These are phyloP conservation scores for Nothopassalora personata DNA, from an alignment of 2,329 filamentous ascomycete genomes.

Conservation along the genomic window DNA sequence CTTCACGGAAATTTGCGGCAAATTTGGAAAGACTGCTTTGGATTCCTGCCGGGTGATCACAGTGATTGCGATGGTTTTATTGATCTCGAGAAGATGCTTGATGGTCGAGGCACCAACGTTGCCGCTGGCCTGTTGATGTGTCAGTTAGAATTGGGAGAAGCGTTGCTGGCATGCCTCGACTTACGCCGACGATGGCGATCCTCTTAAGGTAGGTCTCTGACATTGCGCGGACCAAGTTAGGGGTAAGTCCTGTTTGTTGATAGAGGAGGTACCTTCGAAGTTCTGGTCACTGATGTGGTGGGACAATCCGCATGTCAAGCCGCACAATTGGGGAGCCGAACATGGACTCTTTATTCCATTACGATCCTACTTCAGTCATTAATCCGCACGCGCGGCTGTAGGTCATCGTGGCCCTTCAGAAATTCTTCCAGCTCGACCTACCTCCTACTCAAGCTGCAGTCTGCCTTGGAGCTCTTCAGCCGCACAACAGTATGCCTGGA, in stretches of 20 bases:
- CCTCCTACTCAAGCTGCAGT: not conserved
- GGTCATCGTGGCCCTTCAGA: not conserved
- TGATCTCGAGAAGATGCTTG: conserved; percentile 28
- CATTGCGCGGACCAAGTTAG: not conserved
- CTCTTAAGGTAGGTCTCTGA: not conserved
- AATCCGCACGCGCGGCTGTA: not conserved
- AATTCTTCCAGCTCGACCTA: not conserved
- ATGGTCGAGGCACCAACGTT: conserved; percentile 31
- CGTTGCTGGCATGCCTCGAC: not conserved
- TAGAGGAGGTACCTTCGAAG: not conserved
- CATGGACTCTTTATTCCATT: not conserved
- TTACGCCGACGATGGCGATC: conserved; percentile 28
- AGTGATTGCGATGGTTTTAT: conserved; percentile 31
- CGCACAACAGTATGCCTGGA: not conserved
- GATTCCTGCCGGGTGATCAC: conserved; percentile 35
- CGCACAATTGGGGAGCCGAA: not conserved
- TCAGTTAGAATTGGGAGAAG: not conserved
- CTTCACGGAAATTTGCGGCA: conserved; percentile 25
- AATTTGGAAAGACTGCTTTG: conserved; percentile 35
- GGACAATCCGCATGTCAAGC: not conserved
- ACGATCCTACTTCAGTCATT: not conserved
- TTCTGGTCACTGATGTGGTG: not conserved
- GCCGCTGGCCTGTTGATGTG: conserved; percentile 24
- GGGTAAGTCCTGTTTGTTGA: not conserved
- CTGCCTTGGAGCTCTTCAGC: not conserved